Evolutionary conservation across 495 filamentous ascomycete genomes (phyloP).

Genomic region (Rhypophila decipiens): DNA sequence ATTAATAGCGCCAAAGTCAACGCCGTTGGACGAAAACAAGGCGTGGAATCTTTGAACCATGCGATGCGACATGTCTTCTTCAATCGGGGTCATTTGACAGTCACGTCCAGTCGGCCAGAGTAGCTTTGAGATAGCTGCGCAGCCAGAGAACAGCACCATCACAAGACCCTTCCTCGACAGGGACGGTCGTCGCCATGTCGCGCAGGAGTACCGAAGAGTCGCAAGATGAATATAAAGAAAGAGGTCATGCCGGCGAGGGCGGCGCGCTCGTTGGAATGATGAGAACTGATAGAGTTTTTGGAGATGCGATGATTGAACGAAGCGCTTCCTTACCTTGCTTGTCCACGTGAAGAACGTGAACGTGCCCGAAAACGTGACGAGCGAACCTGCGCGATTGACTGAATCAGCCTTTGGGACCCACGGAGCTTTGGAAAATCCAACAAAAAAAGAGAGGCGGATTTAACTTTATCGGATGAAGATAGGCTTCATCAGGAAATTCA

Average conservation of each 20-base stretch:
- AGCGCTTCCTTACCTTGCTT: slow-evolving; percentile 15
- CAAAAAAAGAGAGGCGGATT: slow-evolving; percentile 12
- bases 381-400: slow-evolving; percentile 8
- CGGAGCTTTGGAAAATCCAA: not conserved
- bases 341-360: slow-evolving; percentile 33
- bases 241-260: not conserved
- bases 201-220: too few relatives aligned
- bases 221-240: not conserved
- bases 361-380: slow-evolving; percentile 33
- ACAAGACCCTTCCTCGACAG: slow-evolving; percentile 1
- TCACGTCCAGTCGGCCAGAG: not conserved
- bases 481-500: not conserved
- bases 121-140: not conserved
- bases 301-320: slow-evolving; percentile 1
- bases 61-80: too few relatives aligned
- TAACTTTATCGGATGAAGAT: not conserved
- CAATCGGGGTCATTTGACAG: not conserved
- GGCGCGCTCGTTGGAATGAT: not conserved
- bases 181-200: not conserved
- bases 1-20: too few relatives aligned
- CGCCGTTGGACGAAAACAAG: too few relatives aligned
- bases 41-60: too few relatives aligned
- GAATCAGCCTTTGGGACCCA: slow-evolving; percentile 16
- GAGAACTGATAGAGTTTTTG: not conserved
- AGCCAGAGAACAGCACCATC: slow-evolving; percentile 8